Conservation (phyloP, 2,329 filamentous ascomycete genomes). For the Penicillium sp. region DNA sequence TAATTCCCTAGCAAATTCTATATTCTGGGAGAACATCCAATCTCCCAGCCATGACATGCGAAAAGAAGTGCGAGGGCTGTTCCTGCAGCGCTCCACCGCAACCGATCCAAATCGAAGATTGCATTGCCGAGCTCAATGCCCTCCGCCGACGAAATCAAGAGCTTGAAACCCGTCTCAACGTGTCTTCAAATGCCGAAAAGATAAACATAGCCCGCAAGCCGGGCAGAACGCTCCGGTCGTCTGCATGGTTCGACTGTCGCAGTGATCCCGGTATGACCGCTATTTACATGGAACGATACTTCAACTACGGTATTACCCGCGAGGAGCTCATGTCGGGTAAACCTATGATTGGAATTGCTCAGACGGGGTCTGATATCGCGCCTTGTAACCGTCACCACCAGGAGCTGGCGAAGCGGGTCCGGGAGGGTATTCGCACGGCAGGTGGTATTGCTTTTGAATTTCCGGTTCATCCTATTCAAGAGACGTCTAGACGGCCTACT, state of each 20-base stretch:
- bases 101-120: constrained; percentile 39
- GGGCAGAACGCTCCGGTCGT: constrained; percentile 38
- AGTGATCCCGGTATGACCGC: constrained; percentile 44
- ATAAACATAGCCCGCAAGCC: constrained; percentile 26
- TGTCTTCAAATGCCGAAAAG: constrained; percentile 20
- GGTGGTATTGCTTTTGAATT: constrained; percentile 51
- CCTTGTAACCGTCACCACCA: constrained; percentile 50
- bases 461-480: constrained; percentile 51
- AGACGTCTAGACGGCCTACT: constrained; percentile 46
- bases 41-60: constrained; percentile 3
- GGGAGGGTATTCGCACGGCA: constrained; percentile 48
- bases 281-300: constrained; percentile 48
- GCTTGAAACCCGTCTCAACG: constrained; percentile 22
- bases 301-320: constrained; percentile 48
- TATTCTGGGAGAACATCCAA: not conserved
- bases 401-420: constrained; percentile 47
- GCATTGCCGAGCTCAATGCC: constrained; percentile 37
- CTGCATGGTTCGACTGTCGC: constrained; percentile 44
- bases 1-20: not conserved
- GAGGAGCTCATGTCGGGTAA: constrained; percentile 49
- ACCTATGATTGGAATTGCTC: constrained; percentile 51
- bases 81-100: constrained; percentile 25
- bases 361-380: constrained; percentile 49
- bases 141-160: constrained; percentile 37
- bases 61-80: constrained; percentile 31